These are phyloP conservation scores for Thoreauomyces humboldtii DNA, from an alignment of 192 early-diverging fungal genomes.

Conservation along the genomic window DNA sequence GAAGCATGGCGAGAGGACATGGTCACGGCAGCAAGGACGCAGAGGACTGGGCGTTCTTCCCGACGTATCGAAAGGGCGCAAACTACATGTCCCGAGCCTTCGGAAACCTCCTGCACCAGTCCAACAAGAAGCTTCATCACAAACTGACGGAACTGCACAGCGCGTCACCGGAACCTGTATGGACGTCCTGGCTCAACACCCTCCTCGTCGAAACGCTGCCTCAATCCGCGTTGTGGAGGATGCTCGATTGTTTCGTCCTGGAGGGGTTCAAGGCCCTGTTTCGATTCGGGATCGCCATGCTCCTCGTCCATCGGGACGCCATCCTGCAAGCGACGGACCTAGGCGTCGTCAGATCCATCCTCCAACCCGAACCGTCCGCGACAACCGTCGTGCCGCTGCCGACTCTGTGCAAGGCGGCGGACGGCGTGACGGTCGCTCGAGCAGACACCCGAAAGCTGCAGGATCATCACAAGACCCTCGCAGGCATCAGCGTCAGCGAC, in stretches of 20 bases:
- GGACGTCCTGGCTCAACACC: constrained; percentile 39
- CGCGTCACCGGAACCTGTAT: constrained; percentile 33
- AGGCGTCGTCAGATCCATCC: constrained; percentile 1
- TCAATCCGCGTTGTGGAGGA: constrained; percentile 36
- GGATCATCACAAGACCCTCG: constrained; percentile 31
- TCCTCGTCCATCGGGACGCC: constrained; percentile 14
- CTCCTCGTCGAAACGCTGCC: constrained; percentile 39
- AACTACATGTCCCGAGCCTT: constrained; percentile 41
- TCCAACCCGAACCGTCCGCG: constrained; percentile 12
- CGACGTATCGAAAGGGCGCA: constrained; percentile 44
- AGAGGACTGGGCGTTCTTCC: constrained; percentile 39
- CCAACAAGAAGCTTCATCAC: constrained; percentile 33
- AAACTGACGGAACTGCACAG: constrained; percentile 32
- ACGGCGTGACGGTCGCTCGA: constrained; percentile 10
- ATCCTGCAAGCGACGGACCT: constrained; percentile 21
- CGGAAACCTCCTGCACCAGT: constrained; percentile 35
- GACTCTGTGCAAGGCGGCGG: constrained; percentile 24
- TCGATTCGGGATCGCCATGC: constrained; percentile 33
- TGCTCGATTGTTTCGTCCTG: constrained; percentile 42
- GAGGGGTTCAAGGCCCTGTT: constrained; percentile 47
- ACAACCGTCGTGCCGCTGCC: constrained; percentile 9
- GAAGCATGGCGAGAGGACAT: constrained; percentile 14
- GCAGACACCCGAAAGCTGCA: constrained; percentile 29
- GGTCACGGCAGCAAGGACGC: background rate
- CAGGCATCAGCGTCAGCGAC: constrained; percentile 25